Evolutionary conservation across 768 basidiomycete genomes (phyloP).

Genomic region (Russula sp.): DNA sequence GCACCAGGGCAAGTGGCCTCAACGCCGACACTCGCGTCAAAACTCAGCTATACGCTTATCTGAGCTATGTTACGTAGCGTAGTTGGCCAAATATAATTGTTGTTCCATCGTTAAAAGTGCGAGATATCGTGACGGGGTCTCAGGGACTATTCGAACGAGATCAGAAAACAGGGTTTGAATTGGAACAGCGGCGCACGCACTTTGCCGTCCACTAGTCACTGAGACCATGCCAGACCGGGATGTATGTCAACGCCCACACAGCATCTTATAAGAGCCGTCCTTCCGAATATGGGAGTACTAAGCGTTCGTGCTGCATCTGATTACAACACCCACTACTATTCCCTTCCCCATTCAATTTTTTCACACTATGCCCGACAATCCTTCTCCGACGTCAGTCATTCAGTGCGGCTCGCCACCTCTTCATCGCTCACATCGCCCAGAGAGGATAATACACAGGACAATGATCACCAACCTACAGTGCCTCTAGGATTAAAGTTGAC

Average conservation of each 20-base stretch:
- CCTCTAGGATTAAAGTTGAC: constrained; percentile 4
- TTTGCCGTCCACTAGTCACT: constrained; percentile 98
- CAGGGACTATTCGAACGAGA: constrained; percentile 58
- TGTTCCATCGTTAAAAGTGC: constrained; percentile 73
- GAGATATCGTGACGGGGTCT: constrained; percentile 91
- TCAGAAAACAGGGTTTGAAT: not conserved
- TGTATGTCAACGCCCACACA: no score
- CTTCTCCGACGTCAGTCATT: no score
- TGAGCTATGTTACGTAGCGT: no score
- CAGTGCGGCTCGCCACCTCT: not conserved
- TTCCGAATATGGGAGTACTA: not conserved
- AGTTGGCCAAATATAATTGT: no score
- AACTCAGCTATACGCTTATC: no score
- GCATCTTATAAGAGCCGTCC: not conserved
- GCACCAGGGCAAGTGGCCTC: not conserved
- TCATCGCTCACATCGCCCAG: not conserved
- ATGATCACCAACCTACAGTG: not conserved
- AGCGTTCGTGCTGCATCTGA: not conserved
- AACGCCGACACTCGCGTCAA: constrained; percentile 14
- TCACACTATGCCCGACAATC: not conserved
- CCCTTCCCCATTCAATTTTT: not conserved
- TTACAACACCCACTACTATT: not conserved
- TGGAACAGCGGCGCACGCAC: constrained; percentile 47
- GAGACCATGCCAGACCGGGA: no score
- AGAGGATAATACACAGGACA: not conserved